phyloP scores from a whole-genome alignment of 805 yeast species.

The Ogataea degrootiae region DNA sequence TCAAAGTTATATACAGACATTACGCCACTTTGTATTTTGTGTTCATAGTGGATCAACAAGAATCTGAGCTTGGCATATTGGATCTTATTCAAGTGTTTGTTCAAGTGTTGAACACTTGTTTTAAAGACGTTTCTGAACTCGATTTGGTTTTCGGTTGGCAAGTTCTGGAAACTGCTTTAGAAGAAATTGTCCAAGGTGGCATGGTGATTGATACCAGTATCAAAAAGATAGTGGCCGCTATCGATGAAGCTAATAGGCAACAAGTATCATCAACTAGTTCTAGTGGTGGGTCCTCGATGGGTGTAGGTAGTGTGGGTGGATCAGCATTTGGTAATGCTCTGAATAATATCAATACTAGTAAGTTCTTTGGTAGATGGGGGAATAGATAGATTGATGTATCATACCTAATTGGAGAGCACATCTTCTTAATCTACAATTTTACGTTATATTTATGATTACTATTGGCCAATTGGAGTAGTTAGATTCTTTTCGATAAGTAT shows the following conservation, averaged over 20 bases:
- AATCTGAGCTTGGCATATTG: constrained; percentile 86
- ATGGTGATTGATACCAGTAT: constrained; percentile 95
- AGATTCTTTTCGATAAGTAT: too few species aligned
- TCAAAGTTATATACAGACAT: constrained; percentile 87
- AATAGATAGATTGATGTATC: constrained; percentile 2
- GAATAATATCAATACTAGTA: constrained; percentile 4
- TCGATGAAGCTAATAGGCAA: constrained; percentile 64
- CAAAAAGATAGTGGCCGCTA: constrained; percentile 71
- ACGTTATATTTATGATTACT: too few species aligned
- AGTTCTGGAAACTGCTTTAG: constrained; percentile 83
- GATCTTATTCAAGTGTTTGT: constrained; percentile 96
- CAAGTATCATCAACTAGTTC: constrained; percentile 28
- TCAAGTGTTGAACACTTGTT: constrained; percentile 88
- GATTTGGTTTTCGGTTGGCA: constrained; percentile 99
- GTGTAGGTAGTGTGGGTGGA: constrained; percentile 2
- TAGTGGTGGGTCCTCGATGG: constrained; percentile 8
- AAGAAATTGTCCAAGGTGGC: constrained; percentile 94
- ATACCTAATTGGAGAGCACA: too few species aligned
- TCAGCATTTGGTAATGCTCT: constrained; percentile 9
- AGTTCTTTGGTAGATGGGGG: constrained; percentile 13
- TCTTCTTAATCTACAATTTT: too few species aligned
- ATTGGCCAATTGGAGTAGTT: too few species aligned
- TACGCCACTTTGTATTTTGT: constrained; percentile 96
- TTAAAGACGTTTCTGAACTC: constrained; percentile 89
- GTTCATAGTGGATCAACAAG: constrained; percentile 93